Evolutionary conservation across 495 filamentous ascomycete species (phyloP), one percentile per base, ranked within the genome.

Genomic region (Thermothielavioides terrestris): DNA sequence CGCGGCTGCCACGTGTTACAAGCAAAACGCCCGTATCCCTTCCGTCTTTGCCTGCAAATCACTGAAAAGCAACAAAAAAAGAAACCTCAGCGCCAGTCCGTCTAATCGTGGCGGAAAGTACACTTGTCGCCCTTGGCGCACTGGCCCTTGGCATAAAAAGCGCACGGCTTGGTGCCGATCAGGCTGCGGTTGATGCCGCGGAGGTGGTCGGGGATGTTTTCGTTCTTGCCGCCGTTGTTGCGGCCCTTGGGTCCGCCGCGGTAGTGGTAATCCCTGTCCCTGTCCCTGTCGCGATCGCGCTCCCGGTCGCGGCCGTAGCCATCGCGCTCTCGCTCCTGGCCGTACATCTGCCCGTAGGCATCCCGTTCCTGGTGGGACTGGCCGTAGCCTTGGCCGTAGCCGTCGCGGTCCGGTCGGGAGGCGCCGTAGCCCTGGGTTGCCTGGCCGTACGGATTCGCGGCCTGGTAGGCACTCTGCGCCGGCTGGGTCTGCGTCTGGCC

Each of bases 81-180:
- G n/a, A n/a, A n/a, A n/a, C n/a, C n/a, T n/a, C n/a, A n/a, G n/a
- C n/a, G n/a, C 23, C 7, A 26, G 8, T 23, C 14, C 31, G 7
- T 15, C 49, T 54, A 69, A 17, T 81, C 77, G 53, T 95, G 89
- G 37, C 85, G 74, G 67, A 81, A 95, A 1, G 86, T 92, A 64
- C 89, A 95, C 28, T 84, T 82, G 15, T 85, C 84, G 4, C 89
- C 89, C 65, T 94, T 92, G 15, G 75, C 73, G 67, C 89, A 95
- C 63, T 82, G 83, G 14, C 88, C 88, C 49, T 85, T 77, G 6
- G 76, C 70, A 73, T 76, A 95, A 66, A 88, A 94, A 41, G 75
- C 78, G 67, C 89, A 95, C 14, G 85, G 75, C 58, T 77, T 76
- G 10, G 77, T 78, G 12, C 71, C 70, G 26, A 74, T 73, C 7